Conservation (phyloP, 805 yeast species). For the Candida multigemmis region DNA sequence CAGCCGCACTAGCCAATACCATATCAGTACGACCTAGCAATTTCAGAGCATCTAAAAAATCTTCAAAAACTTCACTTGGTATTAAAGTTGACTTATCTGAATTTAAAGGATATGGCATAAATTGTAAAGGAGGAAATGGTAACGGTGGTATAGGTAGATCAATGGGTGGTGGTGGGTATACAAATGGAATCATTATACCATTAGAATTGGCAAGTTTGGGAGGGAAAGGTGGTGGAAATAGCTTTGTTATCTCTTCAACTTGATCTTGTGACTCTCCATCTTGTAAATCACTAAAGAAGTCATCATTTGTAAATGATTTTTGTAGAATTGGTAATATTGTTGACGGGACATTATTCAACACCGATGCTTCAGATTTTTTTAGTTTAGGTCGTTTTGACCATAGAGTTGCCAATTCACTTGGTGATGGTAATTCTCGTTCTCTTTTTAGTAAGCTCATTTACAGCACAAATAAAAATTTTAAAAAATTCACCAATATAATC, state of each 20-base stretch:
- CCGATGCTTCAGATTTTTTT: slow-evolving; percentile 6
- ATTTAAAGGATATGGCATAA: slow-evolving; percentile 35
- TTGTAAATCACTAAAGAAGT: slow-evolving; percentile 27
- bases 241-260: slow-evolving; percentile 11
- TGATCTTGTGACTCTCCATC: slow-evolving; percentile 10
- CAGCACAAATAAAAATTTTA: too few species aligned
- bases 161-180: slow-evolving; percentile 33
- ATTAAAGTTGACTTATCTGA: slow-evolving; percentile 23
- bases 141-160: slow-evolving; percentile 26
- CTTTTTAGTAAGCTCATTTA: too few species aligned
- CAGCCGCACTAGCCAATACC: slow-evolving; percentile 40
- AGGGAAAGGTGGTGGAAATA: slow-evolving; percentile 33
- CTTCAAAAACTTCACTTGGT: slow-evolving; percentile 26
- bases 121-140: slow-evolving; percentile 36
- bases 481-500: too few species aligned
- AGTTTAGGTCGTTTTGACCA: neutral
- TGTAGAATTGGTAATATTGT: slow-evolving; percentile 25
- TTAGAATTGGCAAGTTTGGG: slow-evolving; percentile 13
- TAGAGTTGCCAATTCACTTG: neutral
- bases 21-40: slow-evolving; percentile 31
- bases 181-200: slow-evolving; percentile 35
- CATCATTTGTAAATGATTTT: slow-evolving; percentile 16
- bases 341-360: slow-evolving; percentile 27
- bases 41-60: slow-evolving; percentile 26
- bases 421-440: too few species aligned